Evolutionary conservation across 164 flowering plant genomes (phyloP).

Genomic region (Vitis amurensis): DNA sequence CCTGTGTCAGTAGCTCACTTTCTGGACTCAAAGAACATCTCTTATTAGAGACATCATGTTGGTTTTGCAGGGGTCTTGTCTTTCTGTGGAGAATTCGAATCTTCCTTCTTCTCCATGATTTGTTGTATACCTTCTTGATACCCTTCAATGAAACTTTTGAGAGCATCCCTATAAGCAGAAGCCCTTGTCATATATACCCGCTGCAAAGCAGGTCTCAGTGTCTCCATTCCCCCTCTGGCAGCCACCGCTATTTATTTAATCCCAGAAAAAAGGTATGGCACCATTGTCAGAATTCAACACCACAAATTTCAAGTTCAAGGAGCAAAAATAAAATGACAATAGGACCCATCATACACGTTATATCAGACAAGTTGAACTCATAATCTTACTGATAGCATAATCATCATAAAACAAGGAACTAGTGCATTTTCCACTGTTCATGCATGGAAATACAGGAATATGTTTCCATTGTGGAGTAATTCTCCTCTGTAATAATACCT

Average conservation of each 20-base stretch:
- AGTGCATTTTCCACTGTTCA: too few species aligned
- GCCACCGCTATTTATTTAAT: constrained; percentile 63
- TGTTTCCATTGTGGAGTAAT: too few species aligned
- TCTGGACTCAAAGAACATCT: too few species aligned
- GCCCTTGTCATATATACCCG: constrained; percentile 88
- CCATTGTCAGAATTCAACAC: neutral
- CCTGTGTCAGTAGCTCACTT: too few species aligned
- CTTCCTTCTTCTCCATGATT: constrained; percentile 64
- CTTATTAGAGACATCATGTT: constrained; percentile 2
- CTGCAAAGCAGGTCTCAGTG: constrained; percentile 82
- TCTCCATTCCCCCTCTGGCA: constrained; percentile 98
- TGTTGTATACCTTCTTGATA: constrained; percentile 88
- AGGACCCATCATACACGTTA: neutral
- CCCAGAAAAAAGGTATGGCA: neutral
- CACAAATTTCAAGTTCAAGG: neutral
- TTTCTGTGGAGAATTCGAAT: constrained; percentile 38
- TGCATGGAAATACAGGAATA: too few species aligned
- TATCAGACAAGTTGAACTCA: too few species aligned
- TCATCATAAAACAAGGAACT: too few species aligned
- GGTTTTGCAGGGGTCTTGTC: constrained; percentile 33
- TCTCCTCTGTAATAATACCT: too few species aligned
- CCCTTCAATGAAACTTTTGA: constrained; percentile 76
- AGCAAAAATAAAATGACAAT: neutral
- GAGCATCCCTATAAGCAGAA: constrained; percentile 85
- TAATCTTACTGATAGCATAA: too few species aligned